These are phyloP conservation scores for Diaporthe eres DNA, from an alignment of 2,329 filamentous ascomycete species.

Conservation along the genomic window DNA sequence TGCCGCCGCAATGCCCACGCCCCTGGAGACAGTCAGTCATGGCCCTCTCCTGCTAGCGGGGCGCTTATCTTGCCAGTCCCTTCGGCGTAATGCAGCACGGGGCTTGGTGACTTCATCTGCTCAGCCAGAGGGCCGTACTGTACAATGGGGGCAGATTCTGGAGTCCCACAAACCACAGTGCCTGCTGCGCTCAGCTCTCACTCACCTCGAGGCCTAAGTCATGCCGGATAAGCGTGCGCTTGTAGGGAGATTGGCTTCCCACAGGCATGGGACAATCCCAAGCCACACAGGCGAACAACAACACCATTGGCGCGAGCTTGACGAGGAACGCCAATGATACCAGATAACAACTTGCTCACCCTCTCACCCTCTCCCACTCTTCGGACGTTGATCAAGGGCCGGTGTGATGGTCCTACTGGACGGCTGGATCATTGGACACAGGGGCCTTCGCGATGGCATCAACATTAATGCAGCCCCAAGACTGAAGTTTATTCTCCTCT, in stretches of 20 bases:
- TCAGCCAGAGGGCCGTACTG: neutral
- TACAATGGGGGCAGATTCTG: neutral
- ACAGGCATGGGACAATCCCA: neutral
- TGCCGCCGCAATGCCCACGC: conserved; percentile 26
- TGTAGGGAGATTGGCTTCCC: conserved; percentile 6
- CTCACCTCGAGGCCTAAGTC: neutral
- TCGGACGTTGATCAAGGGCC: conserved; percentile 25
- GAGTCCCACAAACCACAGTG: neutral
- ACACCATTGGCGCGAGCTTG: conserved; percentile 29
- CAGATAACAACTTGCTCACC: neutral
- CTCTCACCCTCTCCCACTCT: neutral
- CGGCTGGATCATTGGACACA: neutral
- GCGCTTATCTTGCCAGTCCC: conserved; percentile 36
- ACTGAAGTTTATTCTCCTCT: conserved; percentile 12
- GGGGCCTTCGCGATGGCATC: conserved; percentile 1
- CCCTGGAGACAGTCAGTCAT: conserved; percentile 31
- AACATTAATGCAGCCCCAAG: neutral
- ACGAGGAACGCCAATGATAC: neutral
- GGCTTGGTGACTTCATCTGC: conserved; percentile 23
- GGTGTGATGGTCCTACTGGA: conserved; percentile 4
- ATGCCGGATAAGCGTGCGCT: conserved; percentile 17
- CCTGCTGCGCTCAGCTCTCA: neutral
- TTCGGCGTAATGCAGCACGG: conserved; percentile 26
- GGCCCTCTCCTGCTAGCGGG: conserved; percentile 33
- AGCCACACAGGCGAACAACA: conserved; percentile 4